A percentile compares a stretch with the other conserved stretches of the same genome.
phyloP scores from a whole-genome alignment of 148 eudicot species.

The Rhododendron henanense region DNA sequence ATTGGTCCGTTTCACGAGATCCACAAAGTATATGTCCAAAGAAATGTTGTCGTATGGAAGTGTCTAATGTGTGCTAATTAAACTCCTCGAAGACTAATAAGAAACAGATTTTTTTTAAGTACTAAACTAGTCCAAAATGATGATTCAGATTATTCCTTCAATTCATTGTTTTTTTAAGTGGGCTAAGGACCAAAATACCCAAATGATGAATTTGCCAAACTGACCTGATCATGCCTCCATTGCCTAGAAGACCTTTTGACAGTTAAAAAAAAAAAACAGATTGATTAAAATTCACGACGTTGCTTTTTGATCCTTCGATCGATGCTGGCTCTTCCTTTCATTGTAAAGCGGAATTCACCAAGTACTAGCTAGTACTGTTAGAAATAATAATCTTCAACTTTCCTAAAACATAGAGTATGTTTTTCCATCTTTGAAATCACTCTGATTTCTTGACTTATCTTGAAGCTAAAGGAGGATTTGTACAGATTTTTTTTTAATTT shows the following conservation, averaged over 20 bases:
- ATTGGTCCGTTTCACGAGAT: neutral
- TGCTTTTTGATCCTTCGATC: too few species aligned
- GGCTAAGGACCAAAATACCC: neutral
- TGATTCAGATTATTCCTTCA: conserved; percentile 1
- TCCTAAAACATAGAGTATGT: neutral
- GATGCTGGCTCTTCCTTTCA: too few species aligned
- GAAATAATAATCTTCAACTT: neutral
- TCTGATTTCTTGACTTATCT: neutral
- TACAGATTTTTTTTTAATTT: neutral
- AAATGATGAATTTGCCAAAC: neutral
- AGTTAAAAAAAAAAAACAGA: neutral
- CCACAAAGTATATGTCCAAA: neutral
- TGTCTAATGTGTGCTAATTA: neutral
- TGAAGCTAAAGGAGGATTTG: neutral
- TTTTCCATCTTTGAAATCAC: neutral
- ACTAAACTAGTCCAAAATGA: neutral
- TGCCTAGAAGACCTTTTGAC: neutral
- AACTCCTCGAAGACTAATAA: neutral
- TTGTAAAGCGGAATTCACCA: too few species aligned
- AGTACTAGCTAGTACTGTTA: neutral
- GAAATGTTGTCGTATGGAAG: neutral
- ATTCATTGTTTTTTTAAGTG: neutral
- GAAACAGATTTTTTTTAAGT: neutral
- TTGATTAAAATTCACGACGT: neutral
- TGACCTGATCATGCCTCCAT: neutral